Percentiles rank a stretch among this genome's conserved stretches.
These are phyloP conservation scores for Colletotrichum kahawae DNA, from an alignment of 2,329 filamentous ascomycete species.

Conservation along the genomic window DNA sequence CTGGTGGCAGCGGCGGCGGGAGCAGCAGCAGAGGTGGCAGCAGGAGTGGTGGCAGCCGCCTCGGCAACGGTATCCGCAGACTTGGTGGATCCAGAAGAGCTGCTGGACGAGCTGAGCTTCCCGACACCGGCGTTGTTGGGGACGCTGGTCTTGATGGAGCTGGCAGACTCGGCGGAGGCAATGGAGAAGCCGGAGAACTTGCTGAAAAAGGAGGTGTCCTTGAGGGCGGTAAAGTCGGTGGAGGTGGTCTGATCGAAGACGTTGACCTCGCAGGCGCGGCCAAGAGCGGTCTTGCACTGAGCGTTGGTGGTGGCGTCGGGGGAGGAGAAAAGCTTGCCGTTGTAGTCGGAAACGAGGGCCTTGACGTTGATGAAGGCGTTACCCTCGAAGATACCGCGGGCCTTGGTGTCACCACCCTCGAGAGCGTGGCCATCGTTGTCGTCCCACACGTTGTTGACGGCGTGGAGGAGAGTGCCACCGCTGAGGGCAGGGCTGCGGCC, in stretches of 20 bases:
- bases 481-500: conserved; percentile 31
- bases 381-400: conserved; percentile 30
- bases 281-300: conserved; percentile 15
- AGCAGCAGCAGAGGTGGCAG: background rate
- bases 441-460: conserved; percentile 33
- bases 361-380: conserved; percentile 29
- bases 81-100: background rate
- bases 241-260: conserved; percentile 2
- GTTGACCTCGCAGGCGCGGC: conserved; percentile 11
- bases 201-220: conserved; percentile 3
- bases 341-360: conserved; percentile 24
- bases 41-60: background rate
- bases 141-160: conserved; percentile 14
- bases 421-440: conserved; percentile 31
- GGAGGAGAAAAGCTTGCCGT: conserved; percentile 29
- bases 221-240: background rate
- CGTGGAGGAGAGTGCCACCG: conserved; percentile 32
- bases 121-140: conserved; percentile 9
- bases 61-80: background rate
- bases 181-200: conserved; percentile 1
- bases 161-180: conserved; percentile 1
- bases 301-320: conserved; percentile 19
- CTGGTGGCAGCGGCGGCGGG: background rate
- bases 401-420: conserved; percentile 26
- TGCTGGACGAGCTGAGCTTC: conserved; percentile 6